These are phyloP conservation scores for Filosporella fistucella DNA, from an alignment of 495 filamentous ascomycete genomes.

Conservation along the genomic window DNA sequence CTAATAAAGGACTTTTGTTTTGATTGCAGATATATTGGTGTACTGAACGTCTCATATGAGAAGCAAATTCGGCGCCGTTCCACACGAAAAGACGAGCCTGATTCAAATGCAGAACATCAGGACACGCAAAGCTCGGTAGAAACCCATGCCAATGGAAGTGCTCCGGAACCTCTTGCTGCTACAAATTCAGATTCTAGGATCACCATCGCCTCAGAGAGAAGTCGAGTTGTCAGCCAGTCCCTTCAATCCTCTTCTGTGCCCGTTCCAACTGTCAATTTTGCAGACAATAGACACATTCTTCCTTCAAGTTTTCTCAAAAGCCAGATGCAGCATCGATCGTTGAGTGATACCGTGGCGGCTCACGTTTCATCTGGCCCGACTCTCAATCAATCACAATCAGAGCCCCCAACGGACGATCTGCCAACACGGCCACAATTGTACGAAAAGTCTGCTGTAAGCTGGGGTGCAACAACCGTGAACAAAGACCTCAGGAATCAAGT, in stretches of 20 bases:
- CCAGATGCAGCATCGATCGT: slow-evolving; percentile 15
- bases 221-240: slow-evolving; percentile 77
- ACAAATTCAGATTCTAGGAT: background rate
- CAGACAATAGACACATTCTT: slow-evolving; percentile 93
- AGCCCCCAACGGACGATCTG: too few species aligned
- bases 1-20: slow-evolving; percentile 26
- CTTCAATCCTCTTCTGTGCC: slow-evolving; percentile 40
- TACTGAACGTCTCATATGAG: slow-evolving; percentile 94
- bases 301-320: slow-evolving; percentile 68
- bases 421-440: slow-evolving; percentile 34
- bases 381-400: too few species aligned
- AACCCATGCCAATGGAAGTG: slow-evolving; percentile 1
- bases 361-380: background rate
- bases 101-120: slow-evolving; percentile 20
- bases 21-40: slow-evolving; percentile 80
- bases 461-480: slow-evolving; percentile 96
- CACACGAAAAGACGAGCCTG: slow-evolving; percentile 26
- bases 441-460: slow-evolving; percentile 62
- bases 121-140: slow-evolving; percentile 2
- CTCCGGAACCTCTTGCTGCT: slow-evolving; percentile 5
- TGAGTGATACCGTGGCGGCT: slow-evolving; percentile 13
- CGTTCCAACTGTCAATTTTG: slow-evolving; percentile 89
- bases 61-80: slow-evolving; percentile 72
- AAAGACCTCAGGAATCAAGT: slow-evolving; percentile 84
- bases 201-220: background rate